These are phyloP conservation scores for Crotalaria pallida DNA, from an alignment of 306 rosid species.

Conservation along the genomic window DNA sequence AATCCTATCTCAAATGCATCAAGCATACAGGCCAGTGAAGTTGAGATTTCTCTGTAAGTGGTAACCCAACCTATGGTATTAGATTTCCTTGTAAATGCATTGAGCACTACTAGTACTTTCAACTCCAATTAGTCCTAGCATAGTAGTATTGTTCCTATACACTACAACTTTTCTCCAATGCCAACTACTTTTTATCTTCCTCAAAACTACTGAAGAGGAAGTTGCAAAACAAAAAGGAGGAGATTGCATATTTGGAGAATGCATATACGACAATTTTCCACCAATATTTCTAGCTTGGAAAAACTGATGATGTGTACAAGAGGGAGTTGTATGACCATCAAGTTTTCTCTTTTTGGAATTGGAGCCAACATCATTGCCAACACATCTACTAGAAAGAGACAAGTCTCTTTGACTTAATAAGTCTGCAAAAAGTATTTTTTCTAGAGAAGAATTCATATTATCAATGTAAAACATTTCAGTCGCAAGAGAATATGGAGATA, in stretches of 20 bases:
- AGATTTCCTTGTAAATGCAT: too few species aligned
- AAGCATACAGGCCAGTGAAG: too few species aligned
- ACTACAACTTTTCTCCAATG: too few species aligned
- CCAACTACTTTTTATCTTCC: too few species aligned
- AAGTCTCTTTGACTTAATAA: slow-evolving; percentile 16
- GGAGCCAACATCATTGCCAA: slow-evolving; percentile 33
- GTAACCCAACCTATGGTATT: too few species aligned
- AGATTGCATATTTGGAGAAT: neutral
- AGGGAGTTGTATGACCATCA: slow-evolving; percentile 8
- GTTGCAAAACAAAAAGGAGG: slow-evolving; percentile 27
- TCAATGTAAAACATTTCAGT: slow-evolving; percentile 27
- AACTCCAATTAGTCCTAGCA: too few species aligned
- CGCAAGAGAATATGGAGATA: slow-evolving; percentile 56
- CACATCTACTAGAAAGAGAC: slow-evolving; percentile 22
- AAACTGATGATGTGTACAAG: neutral
- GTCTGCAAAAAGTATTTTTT: slow-evolving; percentile 23
- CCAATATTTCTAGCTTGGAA: slow-evolving; percentile 20
- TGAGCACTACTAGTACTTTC: too few species aligned
- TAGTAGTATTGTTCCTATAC: too few species aligned
- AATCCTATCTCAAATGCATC: too few species aligned
- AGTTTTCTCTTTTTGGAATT: slow-evolving; percentile 27
- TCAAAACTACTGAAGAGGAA: too few species aligned
- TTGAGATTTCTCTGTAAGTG: too few species aligned
- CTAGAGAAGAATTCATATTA: slow-evolving; percentile 20
- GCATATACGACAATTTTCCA: slow-evolving; percentile 20